A percentile compares a stretch with the other conserved stretches of the same genome.
These are phyloP conservation scores for Ascomycota sp. DNA, from an alignment of 2,329 filamentous ascomycete genomes.

Conservation along the genomic window DNA sequence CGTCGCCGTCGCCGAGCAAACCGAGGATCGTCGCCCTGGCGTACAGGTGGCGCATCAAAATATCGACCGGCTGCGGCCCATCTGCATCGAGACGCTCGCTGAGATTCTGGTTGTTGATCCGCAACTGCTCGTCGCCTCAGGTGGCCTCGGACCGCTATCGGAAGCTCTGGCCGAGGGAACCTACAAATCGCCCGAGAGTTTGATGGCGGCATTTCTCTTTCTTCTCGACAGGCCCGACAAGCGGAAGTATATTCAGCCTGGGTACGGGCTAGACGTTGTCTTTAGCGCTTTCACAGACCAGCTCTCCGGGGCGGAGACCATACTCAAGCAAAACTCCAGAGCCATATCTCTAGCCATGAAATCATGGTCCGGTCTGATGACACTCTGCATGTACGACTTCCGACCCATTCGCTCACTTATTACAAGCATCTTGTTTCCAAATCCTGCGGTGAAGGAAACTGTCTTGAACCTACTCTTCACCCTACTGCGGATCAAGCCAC, in stretches of 20 bases:
- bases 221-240: slow-evolving; percentile 68
- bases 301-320: slow-evolving; percentile 32
- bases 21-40: slow-evolving; percentile 68
- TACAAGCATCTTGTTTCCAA: slow-evolving; percentile 39
- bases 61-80: slow-evolving; percentile 70
- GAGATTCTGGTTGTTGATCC: slow-evolving; percentile 83
- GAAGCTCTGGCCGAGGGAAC: slow-evolving; percentile 78
- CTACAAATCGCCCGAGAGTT: slow-evolving; percentile 80
- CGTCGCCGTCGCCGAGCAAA: slow-evolving; percentile 74
- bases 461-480: slow-evolving; percentile 74
- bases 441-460: slow-evolving; percentile 42
- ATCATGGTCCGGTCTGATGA: slow-evolving; percentile 84
- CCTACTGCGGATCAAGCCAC: slow-evolving; percentile 71
- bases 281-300: slow-evolving; percentile 91
- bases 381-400: slow-evolving; percentile 73
- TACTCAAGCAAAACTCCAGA: slow-evolving; percentile 70
- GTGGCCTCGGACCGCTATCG: slow-evolving; percentile 71
- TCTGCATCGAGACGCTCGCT: slow-evolving; percentile 80
- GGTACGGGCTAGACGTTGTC: slow-evolving; percentile 71
- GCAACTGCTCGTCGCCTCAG: slow-evolving; percentile 57
- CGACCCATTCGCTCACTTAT: slow-evolving; percentile 64
- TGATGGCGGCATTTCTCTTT: slow-evolving; percentile 75
- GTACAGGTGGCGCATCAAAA: slow-evolving; percentile 46
- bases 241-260: slow-evolving; percentile 65
- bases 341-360: slow-evolving; percentile 83